Percentiles rank a stretch among this genome's conserved stretches.
phyloP scores from a whole-genome alignment of 306 rosid species.

The Rosa lucieae region DNA sequence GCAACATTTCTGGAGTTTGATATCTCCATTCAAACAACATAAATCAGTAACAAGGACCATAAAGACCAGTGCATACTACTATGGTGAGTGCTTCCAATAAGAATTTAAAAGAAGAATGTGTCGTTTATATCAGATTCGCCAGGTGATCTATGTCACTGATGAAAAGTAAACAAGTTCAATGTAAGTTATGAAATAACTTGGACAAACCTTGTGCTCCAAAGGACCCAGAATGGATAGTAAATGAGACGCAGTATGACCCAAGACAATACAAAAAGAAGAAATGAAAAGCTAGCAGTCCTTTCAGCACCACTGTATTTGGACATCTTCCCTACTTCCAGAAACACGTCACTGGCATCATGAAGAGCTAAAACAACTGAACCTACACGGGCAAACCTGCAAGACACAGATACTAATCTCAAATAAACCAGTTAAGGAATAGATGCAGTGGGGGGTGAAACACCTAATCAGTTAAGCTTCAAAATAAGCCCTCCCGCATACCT shows the following conservation, averaged over 20 bases:
- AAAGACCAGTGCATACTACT: background rate
- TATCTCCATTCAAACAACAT: constrained; percentile 7
- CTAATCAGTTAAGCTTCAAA: constrained; percentile 7
- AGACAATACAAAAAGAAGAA: constrained; percentile 70
- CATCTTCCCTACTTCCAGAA: constrained; percentile 95
- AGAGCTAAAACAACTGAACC: constrained; percentile 93
- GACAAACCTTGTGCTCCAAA: constrained; percentile 90
- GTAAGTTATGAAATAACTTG: constrained; percentile 13
- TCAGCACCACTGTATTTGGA: constrained; percentile 87
- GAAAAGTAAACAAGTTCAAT: background rate
- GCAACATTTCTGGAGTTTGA: constrained; percentile 1
- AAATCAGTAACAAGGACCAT: constrained; percentile 9
- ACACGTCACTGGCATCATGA: constrained; percentile 93
- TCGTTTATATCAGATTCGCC: constrained; percentile 5
- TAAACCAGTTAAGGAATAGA: background rate
- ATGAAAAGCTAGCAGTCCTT: constrained; percentile 70
- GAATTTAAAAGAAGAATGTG: background rate
- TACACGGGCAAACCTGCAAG: constrained; percentile 82
- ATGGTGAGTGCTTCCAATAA: constrained; percentile 4
- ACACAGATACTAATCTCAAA: constrained; percentile 8
- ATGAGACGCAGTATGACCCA: constrained; percentile 82
- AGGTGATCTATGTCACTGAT: constrained; percentile 9
- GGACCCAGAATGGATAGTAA: constrained; percentile 89
- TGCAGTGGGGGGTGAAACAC: constrained; percentile 4
- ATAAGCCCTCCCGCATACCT: constrained; percentile 16